Conservation (phyloP, 108 stramenopile genomes). For the Fragilariopsis cylindrus region DNA sequence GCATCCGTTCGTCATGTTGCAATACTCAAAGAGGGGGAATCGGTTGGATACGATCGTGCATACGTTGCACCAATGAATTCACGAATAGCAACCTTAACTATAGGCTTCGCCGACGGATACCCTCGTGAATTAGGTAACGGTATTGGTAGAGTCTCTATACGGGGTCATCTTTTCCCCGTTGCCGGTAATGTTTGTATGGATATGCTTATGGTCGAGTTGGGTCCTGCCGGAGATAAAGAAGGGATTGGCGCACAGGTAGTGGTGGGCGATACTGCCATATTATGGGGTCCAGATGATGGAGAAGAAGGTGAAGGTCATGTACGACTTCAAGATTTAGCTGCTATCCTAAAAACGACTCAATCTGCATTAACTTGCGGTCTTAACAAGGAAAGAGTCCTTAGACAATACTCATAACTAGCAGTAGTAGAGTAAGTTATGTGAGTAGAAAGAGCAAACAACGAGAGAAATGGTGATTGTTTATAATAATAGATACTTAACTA, state of each 20-base stretch:
- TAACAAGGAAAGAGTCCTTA: conserved; percentile 60
- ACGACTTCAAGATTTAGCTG: conserved; percentile 54
- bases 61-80: conserved; percentile 54
- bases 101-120: conserved; percentile 83
- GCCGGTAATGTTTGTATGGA: conserved; percentile 88
- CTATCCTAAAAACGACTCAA: conserved; percentile 58
- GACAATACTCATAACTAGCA: conserved; percentile 32
- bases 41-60: conserved; percentile 78
- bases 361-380: conserved; percentile 77
- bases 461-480: no score
- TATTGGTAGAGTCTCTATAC: conserved; percentile 61
- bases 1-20: conserved; percentile 70
- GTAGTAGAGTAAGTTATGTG: no score
- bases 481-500: no score
- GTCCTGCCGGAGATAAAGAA: conserved; percentile 43
- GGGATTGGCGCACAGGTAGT: conserved; percentile 43
- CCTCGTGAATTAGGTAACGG: conserved; percentile 69
- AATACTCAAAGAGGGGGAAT: conserved; percentile 54
- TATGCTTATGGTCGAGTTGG: conserved; percentile 78
- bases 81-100: conserved; percentile 66
- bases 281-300: conserved; percentile 66
- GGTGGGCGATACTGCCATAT: conserved; percentile 64
- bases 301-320: conserved; percentile 57
- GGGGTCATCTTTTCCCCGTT: conserved; percentile 49
- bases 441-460: no score